Evolutionary conservation across 2,329 filamentous ascomycete species (phyloP).

Genomic region (Apiospora pterosperma): DNA sequence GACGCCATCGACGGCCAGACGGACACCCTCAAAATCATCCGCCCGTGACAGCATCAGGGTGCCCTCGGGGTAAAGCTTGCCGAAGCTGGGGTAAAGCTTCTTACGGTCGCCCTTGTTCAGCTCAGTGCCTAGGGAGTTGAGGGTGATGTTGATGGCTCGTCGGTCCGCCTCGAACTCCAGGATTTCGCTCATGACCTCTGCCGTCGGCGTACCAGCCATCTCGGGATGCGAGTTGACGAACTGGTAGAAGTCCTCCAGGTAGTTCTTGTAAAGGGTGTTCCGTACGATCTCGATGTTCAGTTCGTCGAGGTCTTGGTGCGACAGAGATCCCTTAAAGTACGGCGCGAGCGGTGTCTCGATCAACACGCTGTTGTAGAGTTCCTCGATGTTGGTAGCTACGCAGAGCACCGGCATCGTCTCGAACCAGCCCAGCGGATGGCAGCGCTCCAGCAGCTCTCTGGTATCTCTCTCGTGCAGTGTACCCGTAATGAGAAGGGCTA

Average conservation of each 20-base stretch:
- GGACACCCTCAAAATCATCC: slow-evolving; percentile 91
- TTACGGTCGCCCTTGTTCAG: slow-evolving; percentile 88
- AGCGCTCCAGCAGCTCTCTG: slow-evolving; percentile 88
- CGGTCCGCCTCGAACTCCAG: slow-evolving; percentile 96
- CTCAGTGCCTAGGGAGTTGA: slow-evolving; percentile 98
- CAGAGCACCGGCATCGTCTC: slow-evolving; percentile 98
- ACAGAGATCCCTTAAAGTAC: slow-evolving; percentile 96
- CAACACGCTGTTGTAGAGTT: slow-evolving; percentile 95
- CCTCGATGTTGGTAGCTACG: slow-evolving; percentile 97
- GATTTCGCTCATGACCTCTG: slow-evolving; percentile 93
- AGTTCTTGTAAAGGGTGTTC: slow-evolving; percentile 99
- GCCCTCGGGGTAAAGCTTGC: slow-evolving; percentile 88
- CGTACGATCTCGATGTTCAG: slow-evolving; percentile 99
- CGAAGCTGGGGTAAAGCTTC: slow-evolving; percentile 93
- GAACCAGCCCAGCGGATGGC: slow-evolving; percentile 97
- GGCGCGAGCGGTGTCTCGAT: slow-evolving; percentile 94
- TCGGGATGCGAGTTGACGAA: slow-evolving; percentile 91
- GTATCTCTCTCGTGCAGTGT: slow-evolving; percentile 97
- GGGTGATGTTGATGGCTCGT: slow-evolving; percentile 96
- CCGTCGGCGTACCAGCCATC: slow-evolving; percentile 81
- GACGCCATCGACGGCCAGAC: slow-evolving; percentile 89
- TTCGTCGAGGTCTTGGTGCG: slow-evolving; percentile 95
- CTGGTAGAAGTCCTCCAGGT: slow-evolving; percentile 93
- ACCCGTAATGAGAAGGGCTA: slow-evolving; percentile 94
- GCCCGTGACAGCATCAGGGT: slow-evolving; percentile 92